Base-by-base conservation (phyloP, 1,139 yeast species). In the Meyerozyma athensensis region DNA sequence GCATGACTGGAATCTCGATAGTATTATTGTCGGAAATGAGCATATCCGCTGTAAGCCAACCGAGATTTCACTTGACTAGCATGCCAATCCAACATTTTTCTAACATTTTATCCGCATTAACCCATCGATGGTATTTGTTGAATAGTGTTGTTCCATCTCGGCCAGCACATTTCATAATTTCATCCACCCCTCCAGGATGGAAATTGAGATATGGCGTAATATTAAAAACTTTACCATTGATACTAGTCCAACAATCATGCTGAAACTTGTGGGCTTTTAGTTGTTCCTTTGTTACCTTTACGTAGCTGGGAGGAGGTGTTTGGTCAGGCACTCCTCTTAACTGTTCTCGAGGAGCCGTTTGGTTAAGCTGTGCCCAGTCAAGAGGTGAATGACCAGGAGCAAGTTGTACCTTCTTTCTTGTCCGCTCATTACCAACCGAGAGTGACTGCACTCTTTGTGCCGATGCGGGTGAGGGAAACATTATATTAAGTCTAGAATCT, bases 121-220 rank as follows among this genome's bases (percentile, higher is more conserved):
- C 95, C 97, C 97, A 89, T 20, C 86, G 69, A 54, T 89, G 96
- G 46, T 84, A 85, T 58, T 80, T 79, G 58, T 81, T 79, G 52
- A 92, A 92, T 44, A 86, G 52, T n/a, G 61, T 50, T 1, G 96
- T 87, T 1, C 94, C 95, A 54, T 90, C 97, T 42, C 70, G 69
- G 0, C 97, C 97, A 0, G 95, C 95, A 50, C 86, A 77, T 40
- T 79, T 76, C 77, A 86, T 68, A 33, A 92, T 63, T 52, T 89
- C 89, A 5, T 76, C 79, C 2, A 71, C 80, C 1, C 98, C 98
- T 18, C 98, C 98, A 0, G 98, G 98, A 50, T 92, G 98, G 57
- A 81, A 92, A 40, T 77, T 68, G 23, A 92, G 58, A 58, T 92
- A 92, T 7, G 86, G 81, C 0, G 96, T 81, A 21, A 92, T 69